Base-by-base conservation (phyloP, 371 early-diverging fungal genomes). In the Rhizopus microsporus region DNA sequence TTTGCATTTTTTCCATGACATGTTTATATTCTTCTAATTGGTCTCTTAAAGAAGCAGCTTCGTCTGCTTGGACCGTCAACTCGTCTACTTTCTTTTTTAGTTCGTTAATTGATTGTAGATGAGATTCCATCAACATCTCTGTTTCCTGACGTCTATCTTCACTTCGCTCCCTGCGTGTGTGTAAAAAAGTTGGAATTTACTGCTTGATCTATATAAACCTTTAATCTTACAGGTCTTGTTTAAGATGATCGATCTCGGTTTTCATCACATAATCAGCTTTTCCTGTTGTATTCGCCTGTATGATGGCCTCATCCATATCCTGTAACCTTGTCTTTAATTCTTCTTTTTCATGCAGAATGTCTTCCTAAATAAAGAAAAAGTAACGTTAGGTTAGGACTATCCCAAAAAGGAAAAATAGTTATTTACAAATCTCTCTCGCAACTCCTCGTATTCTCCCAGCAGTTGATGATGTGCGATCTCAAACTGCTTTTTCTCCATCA, bases 11-110 rank as follows among this genome's bases (percentile, higher is more conserved):
- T 54, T 96, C 97, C 12, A 88, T 87, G 0, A 87, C 82, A 62
- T 93, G 93, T 51, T 85, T 82, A 66, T 93, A 88, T 67, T 95
- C 97, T 56, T 95, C 93, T 30, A 94, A 64, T 66, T 96, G 87
- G 62, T 96, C 95, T 54, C 67, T 84, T 54, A 96, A 69, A 8
- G 81, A 75, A 10, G 75, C 71, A 0, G 83, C 86, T 59, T 93
- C 93, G 12, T 91, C 93, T 5, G 87, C 88, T 57, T 86, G 85
- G 8, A 64, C 67, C 2, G 72, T 84, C 57, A 96, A 68, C 7
- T 87, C 84, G 5, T 78, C 81, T 0, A 88, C 84, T 72, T 84
- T 83, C 39, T 82, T 83, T 33, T 81, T 80, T 40, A 92, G 63
- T 8, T 93, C 93, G 30, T 83, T 71, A 23, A 93, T 84, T 1